These are phyloP conservation scores for Euphorbia peplus DNA, from an alignment of 345 rosid genomes.

Conservation along the genomic window DNA sequence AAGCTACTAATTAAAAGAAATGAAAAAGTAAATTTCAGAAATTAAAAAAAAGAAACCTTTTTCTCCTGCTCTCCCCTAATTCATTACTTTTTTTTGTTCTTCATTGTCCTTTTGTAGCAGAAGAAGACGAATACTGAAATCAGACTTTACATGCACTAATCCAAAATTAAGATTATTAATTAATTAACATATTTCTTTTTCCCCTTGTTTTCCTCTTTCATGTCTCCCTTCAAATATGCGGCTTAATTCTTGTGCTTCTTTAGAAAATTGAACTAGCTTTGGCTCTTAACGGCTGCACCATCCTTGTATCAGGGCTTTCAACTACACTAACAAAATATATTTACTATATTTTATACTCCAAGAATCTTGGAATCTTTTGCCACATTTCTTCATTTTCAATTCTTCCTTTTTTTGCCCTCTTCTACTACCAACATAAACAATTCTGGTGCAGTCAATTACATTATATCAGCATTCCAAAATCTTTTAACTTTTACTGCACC, in stretches of 20 bases:
- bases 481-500: constrained; percentile 23
- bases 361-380: constrained; percentile 37
- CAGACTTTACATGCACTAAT: no score
- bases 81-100: constrained; percentile 16
- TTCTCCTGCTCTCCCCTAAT: constrained; percentile 11
- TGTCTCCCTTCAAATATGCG: constrained; percentile 25
- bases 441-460: constrained; percentile 14
- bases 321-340: constrained; percentile 22
- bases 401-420: constrained; percentile 13
- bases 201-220: constrained; percentile 29
- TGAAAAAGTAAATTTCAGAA: neutral
- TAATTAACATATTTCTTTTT: constrained; percentile 12
- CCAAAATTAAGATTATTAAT: constrained; percentile 6
- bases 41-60: neutral
- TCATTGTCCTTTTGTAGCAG: constrained; percentile 20
- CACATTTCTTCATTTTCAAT: constrained; percentile 18
- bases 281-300: constrained; percentile 47
- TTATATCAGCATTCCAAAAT: constrained; percentile 17
- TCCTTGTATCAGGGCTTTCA: constrained; percentile 39
- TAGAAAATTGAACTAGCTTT: constrained; percentile 21
- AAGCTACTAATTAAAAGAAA: neutral
- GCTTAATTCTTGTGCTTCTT: constrained; percentile 20
- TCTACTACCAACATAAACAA: neutral
- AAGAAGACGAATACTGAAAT: constrained; percentile 18
- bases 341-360: constrained; percentile 33